Evolutionary conservation across 148 eudicot species (phyloP), one percentile per base, ranked within the genome.

Genomic region (Rhododendron vialii): DNA sequence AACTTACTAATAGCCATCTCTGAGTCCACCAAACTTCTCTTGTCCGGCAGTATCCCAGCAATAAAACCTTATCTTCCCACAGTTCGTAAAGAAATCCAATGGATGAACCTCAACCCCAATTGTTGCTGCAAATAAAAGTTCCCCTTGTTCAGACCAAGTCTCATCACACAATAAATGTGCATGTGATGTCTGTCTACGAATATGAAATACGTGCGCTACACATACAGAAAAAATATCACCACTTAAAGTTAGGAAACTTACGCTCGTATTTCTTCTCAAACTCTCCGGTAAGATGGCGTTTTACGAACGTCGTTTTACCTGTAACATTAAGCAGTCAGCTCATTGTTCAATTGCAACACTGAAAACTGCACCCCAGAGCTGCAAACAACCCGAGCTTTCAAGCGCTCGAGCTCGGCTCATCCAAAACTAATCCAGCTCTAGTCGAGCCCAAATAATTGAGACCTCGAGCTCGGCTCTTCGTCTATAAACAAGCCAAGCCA

Each of bases 1-100:
- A 18, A 78, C 87, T 55, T 51, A 78, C 87, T 80, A 59, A 30
- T 85, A 85, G 30, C 87, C 87, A 85, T 85, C 87, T 45, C 87
- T 85, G 13, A 85, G 83, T 13, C 86, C 86, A 75, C 86, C 86
- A 59, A 85, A 85, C 69, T 85, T 85, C 82, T 85, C 86, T 43
- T 85, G 86, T 12, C 87, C 87, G 65, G 87, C 87, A 28, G 87
- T 85, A 47, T 85, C 87, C 87, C 87, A 85, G 36, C 87, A 85
- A 18, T 80, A 80, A 67, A 80, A 85, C 43, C 87, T 65, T 80
- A 85, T 45, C 84, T 67, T 22, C n/a, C 87, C 87, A 33, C 84
- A 80, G 50, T 80, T 85, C 1, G 87, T 85, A 35, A 2, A 20
- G 28, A 85, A 85, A 79, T 85, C 83, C 83, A 83, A 50, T 2